Percentiles rank a stretch among this genome's conserved stretches.
Conservation (phyloP, 1,139 yeast genomes). For the Suhomyces atakaporum region DNA sequence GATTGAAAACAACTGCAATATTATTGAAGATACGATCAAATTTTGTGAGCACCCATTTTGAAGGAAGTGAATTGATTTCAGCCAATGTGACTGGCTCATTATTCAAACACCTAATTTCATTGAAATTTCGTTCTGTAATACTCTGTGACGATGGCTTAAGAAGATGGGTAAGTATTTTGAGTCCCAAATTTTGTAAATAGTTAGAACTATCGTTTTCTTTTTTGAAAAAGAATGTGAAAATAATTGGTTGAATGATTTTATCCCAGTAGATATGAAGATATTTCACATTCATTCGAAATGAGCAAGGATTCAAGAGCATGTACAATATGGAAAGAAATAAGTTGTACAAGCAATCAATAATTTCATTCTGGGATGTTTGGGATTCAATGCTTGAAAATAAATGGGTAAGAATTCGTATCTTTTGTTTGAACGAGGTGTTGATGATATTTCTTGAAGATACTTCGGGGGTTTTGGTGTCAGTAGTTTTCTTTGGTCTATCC, state of each 20-base stretch:
- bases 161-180: constrained; percentile 25
- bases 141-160: constrained; percentile 23
- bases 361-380: constrained; percentile 25
- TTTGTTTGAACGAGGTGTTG: constrained; percentile 26
- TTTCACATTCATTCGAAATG: constrained; percentile 23
- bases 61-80: constrained; percentile 35
- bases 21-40: constrained; percentile 35
- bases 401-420: constrained; percentile 31
- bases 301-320: constrained; percentile 29
- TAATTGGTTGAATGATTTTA: constrained; percentile 34
- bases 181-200: constrained; percentile 31
- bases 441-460: constrained; percentile 15
- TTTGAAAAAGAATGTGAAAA: constrained; percentile 37
- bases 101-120: constrained; percentile 35
- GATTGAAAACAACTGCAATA: constrained; percentile 26
- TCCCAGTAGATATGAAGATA: constrained; percentile 43
- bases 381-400: constrained; percentile 29
- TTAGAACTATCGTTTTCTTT: constrained; percentile 21
- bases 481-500: constrained; percentile 18
- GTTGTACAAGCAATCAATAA: constrained; percentile 33
- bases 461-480: constrained; percentile 1
- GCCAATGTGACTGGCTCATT: constrained; percentile 31
- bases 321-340: constrained; percentile 36
- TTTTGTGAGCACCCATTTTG: constrained; percentile 37
- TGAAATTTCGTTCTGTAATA: constrained; percentile 25